Evolutionary conservation across 148 eudicot species (phyloP).

Genomic region (Talinum fruticosum): DNA sequence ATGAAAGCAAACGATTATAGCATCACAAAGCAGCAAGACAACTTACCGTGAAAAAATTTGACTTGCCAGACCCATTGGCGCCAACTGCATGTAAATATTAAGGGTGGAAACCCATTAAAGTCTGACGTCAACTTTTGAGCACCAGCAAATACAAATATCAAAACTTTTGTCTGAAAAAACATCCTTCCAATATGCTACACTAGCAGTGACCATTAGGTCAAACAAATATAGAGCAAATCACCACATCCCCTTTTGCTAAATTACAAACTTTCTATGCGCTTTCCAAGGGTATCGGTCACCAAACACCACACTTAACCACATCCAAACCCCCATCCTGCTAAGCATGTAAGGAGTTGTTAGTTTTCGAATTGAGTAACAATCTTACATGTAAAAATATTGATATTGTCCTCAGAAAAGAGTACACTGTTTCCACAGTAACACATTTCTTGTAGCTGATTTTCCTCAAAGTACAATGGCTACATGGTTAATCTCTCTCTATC

Average conservation of each 20-base stretch:
- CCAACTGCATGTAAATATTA: conserved; percentile 77
- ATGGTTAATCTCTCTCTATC: too few species aligned
- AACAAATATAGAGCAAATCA: background rate
- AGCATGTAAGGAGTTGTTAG: background rate
- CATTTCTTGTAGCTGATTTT: too few species aligned
- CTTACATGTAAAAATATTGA: background rate
- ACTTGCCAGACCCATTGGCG: conserved; percentile 99
- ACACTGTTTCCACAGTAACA: background rate
- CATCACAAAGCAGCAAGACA: background rate
- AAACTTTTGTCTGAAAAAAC: background rate
- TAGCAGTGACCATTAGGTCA: background rate
- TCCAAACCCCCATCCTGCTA: background rate
- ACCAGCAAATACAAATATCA: background rate
- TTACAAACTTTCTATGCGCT: background rate
- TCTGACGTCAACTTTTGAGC: background rate
- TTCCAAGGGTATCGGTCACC: background rate
- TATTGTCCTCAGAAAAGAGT: background rate
- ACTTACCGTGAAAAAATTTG: conserved; percentile 95
- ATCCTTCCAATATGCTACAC: background rate
- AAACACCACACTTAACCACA: background rate
- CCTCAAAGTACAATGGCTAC: too few species aligned
- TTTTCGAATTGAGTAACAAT: background rate
- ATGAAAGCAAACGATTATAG: background rate
- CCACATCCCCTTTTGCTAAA: background rate
- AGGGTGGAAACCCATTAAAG: conserved; percentile 4